Base-by-base conservation (phyloP, 1,284 basidiomycete genomes). In the Ceratobasidium sp. region DNA sequence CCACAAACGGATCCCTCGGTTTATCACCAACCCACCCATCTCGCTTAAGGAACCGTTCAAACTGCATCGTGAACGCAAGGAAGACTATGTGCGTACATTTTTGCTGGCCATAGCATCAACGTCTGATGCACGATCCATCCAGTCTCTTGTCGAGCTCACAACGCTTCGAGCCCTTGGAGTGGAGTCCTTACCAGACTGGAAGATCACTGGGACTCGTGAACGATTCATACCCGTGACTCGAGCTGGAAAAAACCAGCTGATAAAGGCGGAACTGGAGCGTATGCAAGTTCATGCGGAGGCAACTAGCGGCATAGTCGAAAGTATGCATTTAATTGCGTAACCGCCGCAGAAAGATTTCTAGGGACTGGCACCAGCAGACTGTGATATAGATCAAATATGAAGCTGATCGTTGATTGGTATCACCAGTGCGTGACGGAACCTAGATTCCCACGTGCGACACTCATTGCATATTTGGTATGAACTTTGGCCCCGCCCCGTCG, bases 21-120 rank as follows among this genome's bases (percentile, higher is more conserved):
- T 89, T 73, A 89, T 89, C 79, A 88, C 87, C 53, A 89, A 89
- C 78, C 88, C 88, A 72, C 88, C 87, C 8, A 88, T 88, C 6
- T 79, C 83, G 51, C 81, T 89, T 51, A 83, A 82, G 68, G 82
- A 84, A 76, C 88, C 88, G 13, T 89, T 89, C 81, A 82, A 84
- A 56, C 87, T 89, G 77, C 79, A 83, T 65, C 83, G 86, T 64
- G 82, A 82, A 41, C n/a, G n/a, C n/a, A n/a, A n/a, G n/a, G n/a
- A n/a, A n/a, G n/a, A n/a, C n/a, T n/a, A n/a, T n/a, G n/a, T n/a
- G n/a, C n/a, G n/a, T n/a, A n/a, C n/a, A n/a, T n/a, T n/a, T n/a
- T n/a, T n/a, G n/a, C n/a, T n/a, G n/a, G n/a, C n/a, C n/a, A n/a
- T n/a, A n/a, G n/a, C n/a, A n/a, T n/a, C n/a, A n/a, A n/a, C n/a